A percentile compares a stretch with the other conserved stretches of the same genome.
These are phyloP conservation scores for Hypoxylon perforatum DNA, from an alignment of 495 filamentous ascomycete species.

Conservation along the genomic window DNA sequence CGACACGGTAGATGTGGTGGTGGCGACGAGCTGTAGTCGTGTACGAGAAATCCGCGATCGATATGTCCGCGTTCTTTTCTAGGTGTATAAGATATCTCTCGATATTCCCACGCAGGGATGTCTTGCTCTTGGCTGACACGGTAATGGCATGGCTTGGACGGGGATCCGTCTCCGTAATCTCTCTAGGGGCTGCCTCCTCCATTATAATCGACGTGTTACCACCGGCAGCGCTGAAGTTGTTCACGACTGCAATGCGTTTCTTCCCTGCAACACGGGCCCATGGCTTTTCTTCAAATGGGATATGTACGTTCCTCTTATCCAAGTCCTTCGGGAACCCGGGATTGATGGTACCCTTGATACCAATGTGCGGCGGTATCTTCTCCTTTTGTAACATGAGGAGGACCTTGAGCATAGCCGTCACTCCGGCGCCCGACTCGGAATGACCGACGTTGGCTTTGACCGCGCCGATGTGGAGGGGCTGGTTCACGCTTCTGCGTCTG, in stretches of 20 bases:
- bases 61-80: conserved; percentile 47
- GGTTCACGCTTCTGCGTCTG: conserved; percentile 22
- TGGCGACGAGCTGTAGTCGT: conserved; percentile 63
- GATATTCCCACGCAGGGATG: conserved; percentile 44
- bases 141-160: conserved; percentile 52
- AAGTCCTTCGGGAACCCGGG: conserved; percentile 69
- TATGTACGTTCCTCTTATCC: background rate
- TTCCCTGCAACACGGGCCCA: background rate
- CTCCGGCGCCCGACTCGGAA: conserved; percentile 54
- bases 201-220: conserved; percentile 58
- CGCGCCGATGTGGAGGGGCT: conserved; percentile 59
- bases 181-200: conserved; percentile 50
- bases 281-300: background rate
- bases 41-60: conserved; percentile 64
- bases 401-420: conserved; percentile 66
- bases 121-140: conserved; percentile 55
- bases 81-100: conserved; percentile 49
- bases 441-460: conserved; percentile 63
- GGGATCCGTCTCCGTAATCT: conserved; percentile 30
- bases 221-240: conserved; percentile 7
- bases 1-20: conserved; percentile 68
- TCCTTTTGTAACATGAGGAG: conserved; percentile 78
- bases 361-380: conserved; percentile 73
- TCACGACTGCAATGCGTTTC: background rate
- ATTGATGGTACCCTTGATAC: conserved; percentile 62